Conservation (phyloP, 305 asterid genomes). For the Andrographis paniculata region DNA sequence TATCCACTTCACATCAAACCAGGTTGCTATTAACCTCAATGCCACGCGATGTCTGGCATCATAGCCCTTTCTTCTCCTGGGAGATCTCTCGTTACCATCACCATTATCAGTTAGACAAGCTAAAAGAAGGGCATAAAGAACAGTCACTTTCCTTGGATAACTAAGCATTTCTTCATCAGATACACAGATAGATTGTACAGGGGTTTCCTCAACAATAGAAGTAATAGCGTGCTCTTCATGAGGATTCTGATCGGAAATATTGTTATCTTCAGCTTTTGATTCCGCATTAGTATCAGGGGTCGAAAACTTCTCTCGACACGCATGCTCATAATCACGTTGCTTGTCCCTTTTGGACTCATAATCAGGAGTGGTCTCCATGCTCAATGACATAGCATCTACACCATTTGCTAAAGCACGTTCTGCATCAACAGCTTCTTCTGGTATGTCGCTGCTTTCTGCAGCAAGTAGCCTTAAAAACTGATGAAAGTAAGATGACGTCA, state of each 20-base stretch:
- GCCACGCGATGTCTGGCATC: conserved; percentile 94
- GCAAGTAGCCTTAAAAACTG: conserved; percentile 82
- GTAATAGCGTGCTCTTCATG: conserved; percentile 29
- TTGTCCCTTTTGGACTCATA: conserved; percentile 51
- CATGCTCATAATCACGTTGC: conserved; percentile 64
- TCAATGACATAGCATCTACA: conserved; percentile 61
- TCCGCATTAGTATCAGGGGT: conserved; percentile 26
- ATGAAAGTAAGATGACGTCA: conserved; percentile 14
- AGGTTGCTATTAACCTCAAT: conserved; percentile 78
- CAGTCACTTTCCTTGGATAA: conserved; percentile 63
- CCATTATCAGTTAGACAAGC: conserved; percentile 74
- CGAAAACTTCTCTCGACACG: conserved; percentile 65
- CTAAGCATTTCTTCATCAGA: conserved; percentile 48
- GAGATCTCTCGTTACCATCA: conserved; percentile 40
- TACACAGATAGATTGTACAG: conserved; percentile 25
- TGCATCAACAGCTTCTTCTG: conserved; percentile 43
- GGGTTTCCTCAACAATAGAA: conserved; percentile 33
- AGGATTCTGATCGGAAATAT: conserved; percentile 20
- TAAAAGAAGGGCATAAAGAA: conserved; percentile 77
- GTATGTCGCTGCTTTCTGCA: conserved; percentile 42
- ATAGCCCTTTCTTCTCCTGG: conserved; percentile 60
- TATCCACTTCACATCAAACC: conserved; percentile 87
- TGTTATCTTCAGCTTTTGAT: conserved; percentile 27
- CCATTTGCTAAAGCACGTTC: conserved; percentile 63
- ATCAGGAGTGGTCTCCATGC: conserved; percentile 57